Conservation (phyloP, 2,329 filamentous ascomycete species). For the Knoxdaviesia capensis region DNA sequence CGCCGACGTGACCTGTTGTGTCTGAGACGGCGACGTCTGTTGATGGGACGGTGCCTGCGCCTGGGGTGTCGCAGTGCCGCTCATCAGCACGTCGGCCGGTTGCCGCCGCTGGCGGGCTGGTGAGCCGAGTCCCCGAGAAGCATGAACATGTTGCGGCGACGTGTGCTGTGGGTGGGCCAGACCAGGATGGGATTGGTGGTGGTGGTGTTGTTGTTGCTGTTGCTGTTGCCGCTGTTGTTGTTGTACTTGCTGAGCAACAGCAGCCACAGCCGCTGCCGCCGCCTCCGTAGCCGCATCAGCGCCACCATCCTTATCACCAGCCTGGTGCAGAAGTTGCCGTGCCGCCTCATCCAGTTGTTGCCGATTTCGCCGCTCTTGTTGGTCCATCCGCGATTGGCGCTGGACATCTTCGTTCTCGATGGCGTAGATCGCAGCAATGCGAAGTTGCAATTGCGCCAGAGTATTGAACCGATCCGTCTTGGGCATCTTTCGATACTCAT, state of each 20-base stretch:
- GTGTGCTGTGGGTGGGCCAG: no score
- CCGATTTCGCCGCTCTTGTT: conserved; percentile 16
- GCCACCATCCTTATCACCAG: neutral
- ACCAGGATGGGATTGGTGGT: neutral
- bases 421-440: conserved; percentile 22
- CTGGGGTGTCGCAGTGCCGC: neutral
- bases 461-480: conserved; percentile 17
- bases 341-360: conserved; percentile 15
- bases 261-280: conserved; percentile 5
- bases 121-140: no score
- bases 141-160: no score
- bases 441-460: conserved; percentile 19
- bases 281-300: neutral
- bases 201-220: conserved; percentile 3
- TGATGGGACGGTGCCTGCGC: neutral
- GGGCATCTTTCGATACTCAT: conserved; percentile 21
- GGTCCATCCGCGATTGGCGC: conserved; percentile 17
- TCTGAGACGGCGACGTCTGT: neutral
- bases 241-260: conserved; percentile 7
- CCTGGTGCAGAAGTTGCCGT: conserved; percentile 4
- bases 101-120: no score
- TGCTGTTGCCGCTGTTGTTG: conserved; percentile 9
- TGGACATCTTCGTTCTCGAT: conserved; percentile 23
- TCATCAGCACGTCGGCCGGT: no score
- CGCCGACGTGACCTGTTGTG: neutral